Percentiles rank a stretch among this genome's conserved stretches.
Conservation (phyloP, 352 stramenopile species). For the Globisporangium abappressorium region DNA sequence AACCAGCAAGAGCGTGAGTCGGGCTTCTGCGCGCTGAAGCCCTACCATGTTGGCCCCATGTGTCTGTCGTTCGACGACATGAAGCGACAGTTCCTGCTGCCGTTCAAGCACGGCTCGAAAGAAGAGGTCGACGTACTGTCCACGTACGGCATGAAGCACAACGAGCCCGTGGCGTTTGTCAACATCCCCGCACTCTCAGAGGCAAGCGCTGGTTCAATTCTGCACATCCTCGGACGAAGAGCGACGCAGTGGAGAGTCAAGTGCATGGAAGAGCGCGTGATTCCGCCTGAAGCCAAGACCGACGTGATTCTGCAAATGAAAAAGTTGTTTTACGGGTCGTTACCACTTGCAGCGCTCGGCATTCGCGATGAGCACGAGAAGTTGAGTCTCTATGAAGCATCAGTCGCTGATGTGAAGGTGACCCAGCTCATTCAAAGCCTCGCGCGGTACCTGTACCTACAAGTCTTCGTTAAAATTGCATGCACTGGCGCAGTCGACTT, state of each 20-base stretch:
- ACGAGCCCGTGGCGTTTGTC: slow-evolving; percentile 23
- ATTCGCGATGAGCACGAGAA: slow-evolving; percentile 30
- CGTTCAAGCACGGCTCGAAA: slow-evolving; percentile 48
- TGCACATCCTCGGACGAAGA: slow-evolving; percentile 32
- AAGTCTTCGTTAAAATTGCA: slow-evolving; percentile 36
- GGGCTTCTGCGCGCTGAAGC: slow-evolving; percentile 8
- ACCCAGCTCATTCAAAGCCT: slow-evolving; percentile 37
- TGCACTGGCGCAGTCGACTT: slow-evolving; percentile 22
- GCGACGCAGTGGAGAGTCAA: slow-evolving; percentile 39
- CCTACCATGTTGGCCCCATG: slow-evolving; percentile 47
- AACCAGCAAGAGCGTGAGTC: slow-evolving; percentile 3
- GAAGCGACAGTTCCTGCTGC: slow-evolving; percentile 63
- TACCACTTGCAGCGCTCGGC: slow-evolving; percentile 47
- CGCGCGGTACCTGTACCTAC: slow-evolving; percentile 39
- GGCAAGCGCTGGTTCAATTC: slow-evolving; percentile 11
- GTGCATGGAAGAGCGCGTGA: slow-evolving; percentile 40
- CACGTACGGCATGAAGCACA: slow-evolving; percentile 39
- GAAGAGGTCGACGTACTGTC: slow-evolving; percentile 45
- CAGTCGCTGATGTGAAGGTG: slow-evolving; percentile 24
- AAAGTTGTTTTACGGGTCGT: slow-evolving; percentile 34
- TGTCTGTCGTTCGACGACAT: slow-evolving; percentile 72
- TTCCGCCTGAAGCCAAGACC: slow-evolving; percentile 24
- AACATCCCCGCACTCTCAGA: slow-evolving; percentile 26
- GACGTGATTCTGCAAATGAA: slow-evolving; percentile 46
- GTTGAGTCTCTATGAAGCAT: slow-evolving; percentile 25